Percentiles rank a stretch among this genome's conserved stretches.
Evolutionary conservation across 2,329 filamentous ascomycete species (phyloP).

Genomic region (Trichoderma lentiforme): DNA sequence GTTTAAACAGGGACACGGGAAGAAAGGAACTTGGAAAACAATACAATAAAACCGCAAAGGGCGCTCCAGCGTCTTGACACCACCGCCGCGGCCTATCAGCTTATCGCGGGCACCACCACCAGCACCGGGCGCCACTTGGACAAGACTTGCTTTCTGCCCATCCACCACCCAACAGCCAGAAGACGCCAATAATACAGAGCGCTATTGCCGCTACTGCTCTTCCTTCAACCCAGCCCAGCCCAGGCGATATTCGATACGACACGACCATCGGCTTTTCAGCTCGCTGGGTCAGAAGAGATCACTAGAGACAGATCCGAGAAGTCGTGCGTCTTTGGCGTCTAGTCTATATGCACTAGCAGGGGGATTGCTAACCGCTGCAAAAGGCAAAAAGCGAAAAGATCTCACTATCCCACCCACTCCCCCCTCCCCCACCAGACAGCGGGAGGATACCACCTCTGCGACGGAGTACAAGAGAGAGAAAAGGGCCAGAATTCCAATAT

Average conservation of each 20-base stretch:
- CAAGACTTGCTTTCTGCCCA: slow-evolving; percentile 4
- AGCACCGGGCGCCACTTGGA: slow-evolving; percentile 5
- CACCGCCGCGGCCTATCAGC: slow-evolving; percentile 18
- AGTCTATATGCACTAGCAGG: slow-evolving; percentile 6
- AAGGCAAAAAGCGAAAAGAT: slow-evolving; percentile 1
- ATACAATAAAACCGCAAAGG: slow-evolving; percentile 1
- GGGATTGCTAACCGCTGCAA: slow-evolving; percentile 6
- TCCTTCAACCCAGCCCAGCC: background rate
- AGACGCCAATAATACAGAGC: slow-evolving; percentile 3
- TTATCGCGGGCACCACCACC: slow-evolving; percentile 14
- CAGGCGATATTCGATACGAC: background rate
- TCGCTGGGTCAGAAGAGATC: slow-evolving; percentile 7
- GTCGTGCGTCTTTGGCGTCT: slow-evolving; percentile 16
- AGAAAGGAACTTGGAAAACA: background rate
- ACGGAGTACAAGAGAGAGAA: background rate
- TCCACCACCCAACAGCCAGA: background rate
- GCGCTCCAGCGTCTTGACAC: slow-evolving; percentile 8
- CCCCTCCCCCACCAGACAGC: background rate
- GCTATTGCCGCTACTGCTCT: slow-evolving; percentile 10
- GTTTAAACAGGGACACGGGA: background rate
- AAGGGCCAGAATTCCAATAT: slow-evolving; percentile 2
- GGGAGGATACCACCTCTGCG: background rate
- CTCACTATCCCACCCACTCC: background rate
- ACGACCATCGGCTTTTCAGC: slow-evolving; percentile 16
- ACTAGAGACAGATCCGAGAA: slow-evolving; percentile 15